Conservation (phyloP, 345 rosid genomes). For the Capsella bursapastoris region DNA sequence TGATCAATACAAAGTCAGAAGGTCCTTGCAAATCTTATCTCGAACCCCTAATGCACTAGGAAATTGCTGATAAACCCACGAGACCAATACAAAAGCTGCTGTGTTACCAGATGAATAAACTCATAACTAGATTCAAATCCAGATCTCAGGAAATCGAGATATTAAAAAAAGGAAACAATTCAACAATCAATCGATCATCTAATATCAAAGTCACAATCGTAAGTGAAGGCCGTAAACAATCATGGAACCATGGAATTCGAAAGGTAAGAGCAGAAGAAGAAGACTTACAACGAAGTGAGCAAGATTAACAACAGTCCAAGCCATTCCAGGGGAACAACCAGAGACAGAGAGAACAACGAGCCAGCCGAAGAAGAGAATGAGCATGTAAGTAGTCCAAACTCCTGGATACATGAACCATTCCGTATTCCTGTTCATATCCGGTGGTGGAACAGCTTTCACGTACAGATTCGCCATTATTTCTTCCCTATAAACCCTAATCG, state of each 20-base stretch:
- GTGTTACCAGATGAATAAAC: background rate
- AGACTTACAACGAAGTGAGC: conserved; percentile 61
- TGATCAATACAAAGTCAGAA: conserved; percentile 2
- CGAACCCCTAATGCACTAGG: background rate
- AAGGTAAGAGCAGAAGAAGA: conserved; percentile 14
- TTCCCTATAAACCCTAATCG: background rate
- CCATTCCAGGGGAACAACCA: conserved; percentile 79
- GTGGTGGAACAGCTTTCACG: conserved; percentile 69
- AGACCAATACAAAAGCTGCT: background rate
- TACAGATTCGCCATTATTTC: conserved; percentile 56
- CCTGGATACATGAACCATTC: conserved; percentile 91
- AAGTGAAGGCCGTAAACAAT: background rate
- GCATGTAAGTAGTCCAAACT: conserved; percentile 80
- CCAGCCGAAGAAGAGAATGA: conserved; percentile 76
- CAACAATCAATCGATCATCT: background rate
- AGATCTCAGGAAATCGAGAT: conserved; percentile 20
- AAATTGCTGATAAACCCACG: background rate
- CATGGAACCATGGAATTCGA: background rate
- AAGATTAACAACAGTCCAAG: conserved; percentile 86
- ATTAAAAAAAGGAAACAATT: background rate
- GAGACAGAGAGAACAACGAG: conserved; percentile 67
- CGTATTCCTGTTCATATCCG: conserved; percentile 86
- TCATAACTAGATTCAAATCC: conserved; percentile 12
- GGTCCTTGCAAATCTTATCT: background rate
- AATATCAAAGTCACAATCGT: background rate